Evolutionary conservation across 202 grass and related monocot genomes (phyloP).

Genomic region (Miscanthus sacchariflorus): DNA sequence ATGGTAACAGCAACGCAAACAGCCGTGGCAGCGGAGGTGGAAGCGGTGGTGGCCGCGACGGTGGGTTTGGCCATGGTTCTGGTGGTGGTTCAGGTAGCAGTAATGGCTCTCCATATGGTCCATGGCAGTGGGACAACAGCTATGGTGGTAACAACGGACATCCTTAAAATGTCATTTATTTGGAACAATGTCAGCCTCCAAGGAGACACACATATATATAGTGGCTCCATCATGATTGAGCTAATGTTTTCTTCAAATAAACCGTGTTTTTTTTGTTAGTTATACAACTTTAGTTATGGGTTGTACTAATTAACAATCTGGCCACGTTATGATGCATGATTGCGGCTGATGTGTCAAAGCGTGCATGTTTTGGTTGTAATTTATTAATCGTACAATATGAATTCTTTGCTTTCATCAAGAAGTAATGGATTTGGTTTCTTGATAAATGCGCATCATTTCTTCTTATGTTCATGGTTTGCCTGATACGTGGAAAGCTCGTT

Average conservation of each 20-base stretch:
- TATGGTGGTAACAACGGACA: not conserved
- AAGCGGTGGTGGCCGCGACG: not conserved
- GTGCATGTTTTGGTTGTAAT: not conserved
- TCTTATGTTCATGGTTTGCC: not conserved
- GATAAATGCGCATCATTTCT: not conserved
- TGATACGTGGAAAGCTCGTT: too few species aligned
- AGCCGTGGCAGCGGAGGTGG: constrained; percentile 18
- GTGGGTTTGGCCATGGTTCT: constrained; percentile 30
- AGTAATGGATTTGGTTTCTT: not conserved
- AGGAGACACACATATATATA: not conserved
- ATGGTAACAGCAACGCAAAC: not conserved
- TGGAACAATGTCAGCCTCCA: not conserved
- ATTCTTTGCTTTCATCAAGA: not conserved
- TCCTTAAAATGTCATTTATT: not conserved
- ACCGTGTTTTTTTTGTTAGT: not conserved
- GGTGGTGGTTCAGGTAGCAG: constrained; percentile 28
- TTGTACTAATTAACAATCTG: not conserved
- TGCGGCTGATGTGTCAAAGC: not conserved
- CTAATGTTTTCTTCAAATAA: not conserved
- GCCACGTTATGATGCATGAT: not conserved
- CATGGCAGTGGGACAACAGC: not conserved
- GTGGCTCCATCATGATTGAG: not conserved
- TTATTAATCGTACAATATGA: not conserved
- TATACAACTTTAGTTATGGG: not conserved
- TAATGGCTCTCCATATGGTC: not conserved